phyloP scores from a whole-genome alignment of 805 yeast species.

The Yamadazyma takamatsuzukensis region DNA sequence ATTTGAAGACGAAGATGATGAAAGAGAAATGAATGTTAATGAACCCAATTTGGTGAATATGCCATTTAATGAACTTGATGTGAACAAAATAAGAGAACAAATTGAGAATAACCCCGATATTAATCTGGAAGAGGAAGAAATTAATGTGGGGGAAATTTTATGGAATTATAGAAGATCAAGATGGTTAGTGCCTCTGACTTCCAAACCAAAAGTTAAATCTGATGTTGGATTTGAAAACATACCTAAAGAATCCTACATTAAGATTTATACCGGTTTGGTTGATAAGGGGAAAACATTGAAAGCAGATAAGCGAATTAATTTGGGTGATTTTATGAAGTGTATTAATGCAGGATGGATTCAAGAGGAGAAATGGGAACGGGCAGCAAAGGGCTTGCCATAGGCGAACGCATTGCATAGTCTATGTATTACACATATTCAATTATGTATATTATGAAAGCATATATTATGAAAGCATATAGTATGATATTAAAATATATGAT shows the following conservation, averaged over 20 bases:
- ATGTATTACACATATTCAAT: no score
- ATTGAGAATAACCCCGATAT: constrained; percentile 20
- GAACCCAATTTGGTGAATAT: constrained; percentile 4
- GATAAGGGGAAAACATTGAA: constrained; percentile 66
- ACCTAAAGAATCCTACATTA: constrained; percentile 50
- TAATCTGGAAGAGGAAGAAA: not conserved
- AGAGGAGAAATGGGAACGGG: constrained; percentile 68
- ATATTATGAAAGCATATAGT: no score
- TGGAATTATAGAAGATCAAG: constrained; percentile 69
- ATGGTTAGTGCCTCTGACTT: constrained; percentile 47
- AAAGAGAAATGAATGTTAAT: constrained; percentile 6
- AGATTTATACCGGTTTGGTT: constrained; percentile 67
- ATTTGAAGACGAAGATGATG: constrained; percentile 12
- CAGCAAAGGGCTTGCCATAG: constrained; percentile 38
- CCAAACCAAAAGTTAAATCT: not conserved
- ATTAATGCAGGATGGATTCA: constrained; percentile 84
- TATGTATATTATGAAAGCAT: no score
- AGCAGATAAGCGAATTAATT: constrained; percentile 57
- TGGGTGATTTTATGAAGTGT: constrained; percentile 66
- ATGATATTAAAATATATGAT: no score
- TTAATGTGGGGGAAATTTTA: constrained; percentile 49
- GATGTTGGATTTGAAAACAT: constrained; percentile 29
- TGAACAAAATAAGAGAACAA: constrained; percentile 25
- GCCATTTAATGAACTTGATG: constrained; percentile 22
- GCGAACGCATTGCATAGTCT: no score